A percentile compares a stretch with the other conserved stretches of the same genome.
These are phyloP conservation scores for Paramecium octaurelia DNA, from an alignment of 73 alveolate genomes.

Conservation along the genomic window DNA sequence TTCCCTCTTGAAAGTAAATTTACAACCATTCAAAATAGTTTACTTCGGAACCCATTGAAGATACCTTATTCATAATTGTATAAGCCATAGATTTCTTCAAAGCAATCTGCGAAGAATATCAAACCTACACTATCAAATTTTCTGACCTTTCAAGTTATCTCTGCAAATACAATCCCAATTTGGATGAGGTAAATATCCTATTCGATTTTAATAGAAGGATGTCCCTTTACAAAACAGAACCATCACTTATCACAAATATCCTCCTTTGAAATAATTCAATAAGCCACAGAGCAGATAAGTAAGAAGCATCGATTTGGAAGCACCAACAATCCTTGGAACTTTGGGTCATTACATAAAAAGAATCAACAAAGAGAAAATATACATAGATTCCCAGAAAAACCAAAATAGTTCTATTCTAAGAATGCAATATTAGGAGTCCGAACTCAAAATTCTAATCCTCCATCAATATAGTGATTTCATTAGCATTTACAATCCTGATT, in stretches of 20 bases:
- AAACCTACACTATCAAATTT: constrained; percentile 8
- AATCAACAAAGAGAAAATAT: constrained; percentile 9
- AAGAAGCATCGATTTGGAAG: not conserved
- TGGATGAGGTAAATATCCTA: not conserved
- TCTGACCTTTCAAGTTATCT: constrained; percentile 24
- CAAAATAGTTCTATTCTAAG: not conserved
- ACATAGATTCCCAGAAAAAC: constrained; percentile 17
- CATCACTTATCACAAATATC: constrained; percentile 13
- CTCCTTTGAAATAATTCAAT: constrained; percentile 12
- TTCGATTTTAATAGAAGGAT: not conserved
- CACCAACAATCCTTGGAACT: constrained; percentile 28
- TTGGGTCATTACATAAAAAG: not conserved
- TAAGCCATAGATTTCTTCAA: constrained; percentile 29
- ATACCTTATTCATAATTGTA: not conserved
- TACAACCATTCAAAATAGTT: not conserved
- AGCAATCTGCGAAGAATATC: constrained; percentile 24
- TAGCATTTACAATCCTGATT: constrained; percentile 20
- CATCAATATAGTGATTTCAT: constrained; percentile 39
- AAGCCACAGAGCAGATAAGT: constrained; percentile 22
- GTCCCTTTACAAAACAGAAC: constrained; percentile 6
- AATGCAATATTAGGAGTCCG: not conserved
- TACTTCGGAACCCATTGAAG: constrained; percentile 26
- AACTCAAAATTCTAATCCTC: not conserved
- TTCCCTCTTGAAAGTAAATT: not conserved
- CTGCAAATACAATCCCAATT: constrained; percentile 40